A percentile compares a stretch with the other conserved stretches of the same genome.
phyloP scores from a whole-genome alignment of 257 asterid genomes.

The Orobanche coerulescens region DNA sequence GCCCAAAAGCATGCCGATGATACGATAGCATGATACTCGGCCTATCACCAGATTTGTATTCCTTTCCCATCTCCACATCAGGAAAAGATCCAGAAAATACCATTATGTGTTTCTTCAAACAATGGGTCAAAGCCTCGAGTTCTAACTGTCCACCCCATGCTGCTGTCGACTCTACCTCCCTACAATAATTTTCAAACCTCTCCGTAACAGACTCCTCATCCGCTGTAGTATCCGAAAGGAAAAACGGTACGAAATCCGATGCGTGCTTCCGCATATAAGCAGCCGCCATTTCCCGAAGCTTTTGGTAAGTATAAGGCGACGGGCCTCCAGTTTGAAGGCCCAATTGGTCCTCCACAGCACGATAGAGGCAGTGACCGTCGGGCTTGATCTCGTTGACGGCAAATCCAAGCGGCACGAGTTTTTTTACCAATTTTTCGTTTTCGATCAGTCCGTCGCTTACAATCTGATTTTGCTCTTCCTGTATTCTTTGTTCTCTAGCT shows the following conservation, averaged over 20 bases:
- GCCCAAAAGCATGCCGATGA: constrained; percentile 93
- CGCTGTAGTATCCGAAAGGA: constrained; percentile 49
- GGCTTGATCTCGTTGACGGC: constrained; percentile 77
- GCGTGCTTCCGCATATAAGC: constrained; percentile 70
- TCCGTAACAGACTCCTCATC: constrained; percentile 45
- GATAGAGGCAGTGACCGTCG: constrained; percentile 92
- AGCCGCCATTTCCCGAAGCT: constrained; percentile 81
- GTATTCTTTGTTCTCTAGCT: constrained; percentile 84
- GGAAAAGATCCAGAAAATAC: constrained; percentile 90
- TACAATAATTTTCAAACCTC: constrained; percentile 76
- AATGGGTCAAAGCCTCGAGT: constrained; percentile 84
- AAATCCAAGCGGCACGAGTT: constrained; percentile 78
- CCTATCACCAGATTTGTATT: constrained; percentile 44
- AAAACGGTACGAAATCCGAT: constrained; percentile 70
- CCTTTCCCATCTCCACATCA: constrained; percentile 99
- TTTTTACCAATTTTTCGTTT: constrained; percentile 50
- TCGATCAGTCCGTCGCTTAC: constrained; percentile 61
- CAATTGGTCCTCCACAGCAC: constrained; percentile 91
- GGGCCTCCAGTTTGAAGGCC: constrained; percentile 49
- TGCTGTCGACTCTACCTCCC: constrained; percentile 79
- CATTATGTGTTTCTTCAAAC: constrained; percentile 76
- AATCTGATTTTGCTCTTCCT: constrained; percentile 76
- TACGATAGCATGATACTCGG: constrained; percentile 66
- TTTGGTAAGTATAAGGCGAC: constrained; percentile 59
- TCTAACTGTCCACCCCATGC: constrained; percentile 99